Conservation (phyloP, 768 basidiomycete genomes). For the Kwoniella pini region DNA sequence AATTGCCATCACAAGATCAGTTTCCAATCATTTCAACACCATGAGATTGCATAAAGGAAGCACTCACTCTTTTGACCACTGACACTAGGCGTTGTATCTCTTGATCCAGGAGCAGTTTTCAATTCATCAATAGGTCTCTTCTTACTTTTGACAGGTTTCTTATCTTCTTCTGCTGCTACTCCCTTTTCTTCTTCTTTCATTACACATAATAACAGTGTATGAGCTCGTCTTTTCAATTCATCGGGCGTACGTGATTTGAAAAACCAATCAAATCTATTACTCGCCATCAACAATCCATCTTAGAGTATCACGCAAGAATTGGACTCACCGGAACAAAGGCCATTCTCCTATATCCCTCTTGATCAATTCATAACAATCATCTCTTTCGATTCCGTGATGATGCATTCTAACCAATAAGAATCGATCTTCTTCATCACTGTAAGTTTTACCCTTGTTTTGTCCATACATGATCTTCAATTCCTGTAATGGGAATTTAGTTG, state of each 20-base stretch:
- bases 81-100: slow-evolving; percentile 34
- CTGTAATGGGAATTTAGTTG: slow-evolving; percentile 89
- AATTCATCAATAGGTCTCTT: slow-evolving; percentile 36
- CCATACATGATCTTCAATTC: slow-evolving; percentile 95
- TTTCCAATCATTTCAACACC: no score
- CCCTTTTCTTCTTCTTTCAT: slow-evolving; percentile 78
- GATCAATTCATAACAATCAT: slow-evolving; percentile 85
- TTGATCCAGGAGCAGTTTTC: slow-evolving; percentile 26
- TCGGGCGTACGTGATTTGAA: slow-evolving; percentile 89
- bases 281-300: not conserved
- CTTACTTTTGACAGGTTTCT: slow-evolving; percentile 58
- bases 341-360: slow-evolving; percentile 96
- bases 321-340: slow-evolving; percentile 74
- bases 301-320: not conserved
- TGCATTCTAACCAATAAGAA: slow-evolving; percentile 87
- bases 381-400: slow-evolving; percentile 84
- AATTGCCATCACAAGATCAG: no score
- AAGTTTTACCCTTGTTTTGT: slow-evolving; percentile 89
- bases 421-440: slow-evolving; percentile 93
- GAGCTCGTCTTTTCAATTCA: slow-evolving; percentile 83
- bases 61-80: slow-evolving; percentile 31
- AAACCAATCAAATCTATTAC: slow-evolving; percentile 83
- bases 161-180: slow-evolving; percentile 59
- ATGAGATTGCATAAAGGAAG: no score
- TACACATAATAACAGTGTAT: slow-evolving; percentile 83